A percentile compares a stretch with the other conserved stretches of the same genome.
Evolutionary conservation across 352 stramenopile species (phyloP).

Genomic region (Phytophthora pseudosyringae): DNA sequence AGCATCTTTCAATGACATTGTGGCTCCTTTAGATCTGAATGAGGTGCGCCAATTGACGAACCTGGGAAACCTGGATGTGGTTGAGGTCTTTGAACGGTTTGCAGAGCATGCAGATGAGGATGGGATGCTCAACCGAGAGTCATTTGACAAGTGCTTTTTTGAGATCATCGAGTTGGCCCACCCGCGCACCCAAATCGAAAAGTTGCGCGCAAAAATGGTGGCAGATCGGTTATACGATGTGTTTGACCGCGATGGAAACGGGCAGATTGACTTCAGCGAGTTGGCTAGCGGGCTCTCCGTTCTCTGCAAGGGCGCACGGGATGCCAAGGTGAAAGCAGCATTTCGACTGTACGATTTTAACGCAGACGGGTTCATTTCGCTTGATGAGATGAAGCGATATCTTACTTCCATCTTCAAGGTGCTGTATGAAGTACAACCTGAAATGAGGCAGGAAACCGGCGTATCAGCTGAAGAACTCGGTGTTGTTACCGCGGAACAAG

Average conservation of each 20-base stretch:
- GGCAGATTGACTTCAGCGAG: slow-evolving; percentile 88
- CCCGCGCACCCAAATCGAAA: slow-evolving; percentile 67
- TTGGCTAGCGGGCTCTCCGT: slow-evolving; percentile 85
- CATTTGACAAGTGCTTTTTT: slow-evolving; percentile 80
- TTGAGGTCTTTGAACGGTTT: slow-evolving; percentile 89
- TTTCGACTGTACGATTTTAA: slow-evolving; percentile 91
- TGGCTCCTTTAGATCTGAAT: slow-evolving; percentile 75
- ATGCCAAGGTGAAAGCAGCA: slow-evolving; percentile 86
- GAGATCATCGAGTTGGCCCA: slow-evolving; percentile 77
- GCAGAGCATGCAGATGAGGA: slow-evolving; percentile 69
- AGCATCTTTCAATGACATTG: slow-evolving; percentile 72
- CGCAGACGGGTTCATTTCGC: slow-evolving; percentile 81
- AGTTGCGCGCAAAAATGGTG: slow-evolving; percentile 70
- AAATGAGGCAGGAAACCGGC: slow-evolving; percentile 70
- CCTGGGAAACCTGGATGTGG: slow-evolving; percentile 80
- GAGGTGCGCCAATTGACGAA: slow-evolving; percentile 88
- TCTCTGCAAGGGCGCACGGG: slow-evolving; percentile 77
- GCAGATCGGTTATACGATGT: slow-evolving; percentile 80
- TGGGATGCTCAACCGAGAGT: slow-evolving; percentile 62
- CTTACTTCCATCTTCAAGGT: slow-evolving; percentile 90
- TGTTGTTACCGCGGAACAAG: slow-evolving; percentile 82
- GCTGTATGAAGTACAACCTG: slow-evolving; percentile 83
- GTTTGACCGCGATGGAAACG: slow-evolving; percentile 83
- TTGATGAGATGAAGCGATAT: slow-evolving; percentile 90
- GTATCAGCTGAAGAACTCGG: slow-evolving; percentile 79